phyloP scores from a whole-genome alignment of 2,329 filamentous ascomycete genomes.

The Diaporthe nobilis region DNA sequence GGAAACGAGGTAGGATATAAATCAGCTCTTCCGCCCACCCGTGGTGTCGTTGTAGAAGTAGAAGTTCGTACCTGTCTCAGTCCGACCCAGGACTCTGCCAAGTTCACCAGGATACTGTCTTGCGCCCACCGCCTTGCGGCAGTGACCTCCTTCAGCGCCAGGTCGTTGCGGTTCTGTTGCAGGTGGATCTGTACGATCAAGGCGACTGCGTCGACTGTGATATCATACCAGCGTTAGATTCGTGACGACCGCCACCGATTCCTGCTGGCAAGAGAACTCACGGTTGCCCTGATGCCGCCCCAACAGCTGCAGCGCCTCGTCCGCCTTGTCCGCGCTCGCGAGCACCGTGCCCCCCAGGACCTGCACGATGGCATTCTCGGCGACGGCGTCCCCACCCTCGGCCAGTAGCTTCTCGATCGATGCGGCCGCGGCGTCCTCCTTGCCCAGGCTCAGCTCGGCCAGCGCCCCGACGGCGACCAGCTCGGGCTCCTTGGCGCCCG shows the following conservation, averaged over 20 bases:
- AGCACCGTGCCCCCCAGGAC: conserved; percentile 86
- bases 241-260: conserved; percentile 23
- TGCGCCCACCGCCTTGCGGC: conserved; percentile 94
- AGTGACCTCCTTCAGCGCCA: conserved; percentile 90
- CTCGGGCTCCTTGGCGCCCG: conserved; percentile 76
- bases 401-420: conserved; percentile 77
- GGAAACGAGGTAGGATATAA: neutral
- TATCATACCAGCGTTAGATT: conserved; percentile 45
- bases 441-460: conserved; percentile 75
- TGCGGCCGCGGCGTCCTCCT: conserved; percentile 72
- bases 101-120: conserved; percentile 91
- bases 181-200: conserved; percentile 94
- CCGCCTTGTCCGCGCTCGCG: conserved; percentile 83
- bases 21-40: neutral
- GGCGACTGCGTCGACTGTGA: conserved; percentile 80
- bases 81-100: conserved; percentile 96
- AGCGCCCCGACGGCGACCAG: conserved; percentile 83
- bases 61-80: conserved; percentile 78
- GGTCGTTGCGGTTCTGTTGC: conserved; percentile 89
- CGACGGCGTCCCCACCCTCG: conserved; percentile 73
- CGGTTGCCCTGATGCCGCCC: conserved; percentile 88
- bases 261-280: conserved; percentile 62
- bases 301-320: conserved; percentile 86
- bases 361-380: conserved; percentile 86
- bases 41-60: neutral